Base-by-base conservation (phyloP, 805 yeast genomes). In the Scheffersomyces lignosus region DNA sequence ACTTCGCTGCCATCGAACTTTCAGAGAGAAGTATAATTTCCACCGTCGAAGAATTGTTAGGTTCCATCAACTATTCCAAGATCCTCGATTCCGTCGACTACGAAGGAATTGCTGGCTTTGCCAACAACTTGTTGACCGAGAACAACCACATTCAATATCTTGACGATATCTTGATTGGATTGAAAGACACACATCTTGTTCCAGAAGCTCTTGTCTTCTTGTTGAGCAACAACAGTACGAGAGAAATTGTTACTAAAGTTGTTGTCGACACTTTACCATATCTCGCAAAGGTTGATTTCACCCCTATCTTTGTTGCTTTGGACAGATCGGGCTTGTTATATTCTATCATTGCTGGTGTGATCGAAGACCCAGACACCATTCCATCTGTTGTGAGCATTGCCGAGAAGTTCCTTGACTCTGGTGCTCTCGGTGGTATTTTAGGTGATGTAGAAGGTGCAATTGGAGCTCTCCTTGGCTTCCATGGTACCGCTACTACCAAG, bases 301-400 rank as follows among this genome's bases (percentile, higher is more conserved):
- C 64, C 18, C 36, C 49, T 7, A 38, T 61, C 15, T 60, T 53
- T 33, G 52, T 47, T 33, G 64, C 62, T 4, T 54, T 60, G 36
- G 61, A 58, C 37, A 40, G 50, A 26, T 59, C 64, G 15, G 59
- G 59, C 2, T 56, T 60, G 41, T 58, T 53, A 10, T 60, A 59
- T 33, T 41, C 51, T 4, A 37, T 58, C 33, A 42, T 58, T 38
- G 54, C 60, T 8, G 52, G 53, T 25, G 28, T 47, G 18, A 25
- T 59, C 17, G 48, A 51, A 31, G 53, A 53, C 37, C 42, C 49
- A 2, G 41, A 47, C 9, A 45, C 53, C 22, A 43, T 60, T 26
- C 62, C 66, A 36, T 47, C 59, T 17, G 38, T 56, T 15, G 41
- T 50, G 29, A 23, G 27, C 3, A 51, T 60, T 28, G 50, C 44